Conservation (phyloP, 202 grass and related monocot genomes). For the Eragrostis tef region DNA sequence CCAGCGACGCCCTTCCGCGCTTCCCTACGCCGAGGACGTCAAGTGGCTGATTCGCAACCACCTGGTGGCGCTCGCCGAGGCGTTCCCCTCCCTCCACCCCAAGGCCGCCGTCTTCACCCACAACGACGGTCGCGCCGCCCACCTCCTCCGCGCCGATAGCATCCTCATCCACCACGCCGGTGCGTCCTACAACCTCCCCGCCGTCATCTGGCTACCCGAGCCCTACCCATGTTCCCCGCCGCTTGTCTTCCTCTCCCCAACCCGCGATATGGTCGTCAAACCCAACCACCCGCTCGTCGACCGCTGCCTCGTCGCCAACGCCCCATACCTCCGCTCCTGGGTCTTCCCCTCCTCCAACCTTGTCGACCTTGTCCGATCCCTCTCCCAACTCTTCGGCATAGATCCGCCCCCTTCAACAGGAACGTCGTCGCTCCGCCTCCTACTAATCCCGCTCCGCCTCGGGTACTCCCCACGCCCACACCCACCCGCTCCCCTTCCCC, state of each 20-base stretch:
- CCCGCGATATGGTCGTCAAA: conserved; percentile 90
- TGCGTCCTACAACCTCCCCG: too few species aligned
- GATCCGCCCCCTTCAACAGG: conserved; percentile 81
- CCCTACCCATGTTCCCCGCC: conserved; percentile 75
- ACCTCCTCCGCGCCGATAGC: too few species aligned
- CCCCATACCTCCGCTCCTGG: conserved; percentile 79
- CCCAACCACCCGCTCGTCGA: conserved; percentile 82
- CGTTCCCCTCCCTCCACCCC: conserved; percentile 76
- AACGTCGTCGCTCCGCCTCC: conserved; percentile 1
- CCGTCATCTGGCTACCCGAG: conserved; percentile 70
- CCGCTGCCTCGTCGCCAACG: conserved; percentile 67
- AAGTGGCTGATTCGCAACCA: conserved; percentile 93
- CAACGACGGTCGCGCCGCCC: too few species aligned
- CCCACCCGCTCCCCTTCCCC: conserved; percentile 17
- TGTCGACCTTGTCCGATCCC: conserved; percentile 69
- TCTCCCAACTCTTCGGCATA: conserved; percentile 85
- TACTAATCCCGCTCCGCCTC: background rate
- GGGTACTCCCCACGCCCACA: conserved; percentile 19
- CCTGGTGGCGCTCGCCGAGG: conserved; percentile 72
- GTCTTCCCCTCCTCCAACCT: conserved; percentile 55
- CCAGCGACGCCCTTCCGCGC: too few species aligned
- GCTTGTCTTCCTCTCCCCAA: conserved; percentile 76
- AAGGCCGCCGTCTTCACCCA: conserved; percentile 67
- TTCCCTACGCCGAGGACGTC: too few species aligned
- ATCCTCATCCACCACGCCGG: conserved; percentile 49